phyloP scores from a whole-genome alignment of 129 eudicot genomes.

The Pittosporum tobira region DNA sequence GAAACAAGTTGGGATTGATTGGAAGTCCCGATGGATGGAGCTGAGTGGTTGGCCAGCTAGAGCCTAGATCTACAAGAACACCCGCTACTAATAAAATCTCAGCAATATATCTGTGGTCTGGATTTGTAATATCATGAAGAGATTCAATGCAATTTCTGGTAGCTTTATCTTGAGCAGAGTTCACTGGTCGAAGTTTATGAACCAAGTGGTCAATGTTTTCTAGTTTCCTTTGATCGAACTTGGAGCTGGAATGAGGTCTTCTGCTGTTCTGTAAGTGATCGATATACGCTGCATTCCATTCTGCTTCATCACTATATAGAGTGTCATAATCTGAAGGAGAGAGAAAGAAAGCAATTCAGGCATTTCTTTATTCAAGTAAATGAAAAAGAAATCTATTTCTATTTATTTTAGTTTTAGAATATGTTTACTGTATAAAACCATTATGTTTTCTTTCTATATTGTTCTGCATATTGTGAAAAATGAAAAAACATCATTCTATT shows the following conservation, averaged over 20 bases:
- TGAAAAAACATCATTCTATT: neutral
- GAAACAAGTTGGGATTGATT: constrained; percentile 64
- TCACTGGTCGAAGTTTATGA: constrained; percentile 36
- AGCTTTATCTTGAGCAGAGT: constrained; percentile 26
- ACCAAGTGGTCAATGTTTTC: constrained; percentile 36
- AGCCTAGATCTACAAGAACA: constrained; percentile 36
- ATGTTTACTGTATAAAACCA: neutral
- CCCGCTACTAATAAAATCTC: constrained; percentile 59
- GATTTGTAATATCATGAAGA: constrained; percentile 22
- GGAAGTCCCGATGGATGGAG: constrained; percentile 37
- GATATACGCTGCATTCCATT: constrained; percentile 32
- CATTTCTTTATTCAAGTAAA: neutral
- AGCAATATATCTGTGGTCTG: constrained; percentile 47
- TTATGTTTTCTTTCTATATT: neutral
- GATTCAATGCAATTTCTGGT: constrained; percentile 20
- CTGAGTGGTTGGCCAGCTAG: constrained; percentile 27
- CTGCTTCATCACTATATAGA: constrained; percentile 33
- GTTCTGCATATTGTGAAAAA: neutral
- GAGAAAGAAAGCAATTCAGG: constrained; percentile 10
- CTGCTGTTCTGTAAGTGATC: constrained; percentile 24
- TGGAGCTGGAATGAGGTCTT: constrained; percentile 19
- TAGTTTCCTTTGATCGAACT: constrained; percentile 27
- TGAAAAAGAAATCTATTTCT: neutral
- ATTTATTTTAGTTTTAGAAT: neutral
- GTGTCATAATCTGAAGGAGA: constrained; percentile 38